Evolutionary conservation across 2,329 filamentous ascomycete genomes (phyloP), one percentile per base, ranked within the genome.

Genomic region (Epichloe coenophiala): DNA sequence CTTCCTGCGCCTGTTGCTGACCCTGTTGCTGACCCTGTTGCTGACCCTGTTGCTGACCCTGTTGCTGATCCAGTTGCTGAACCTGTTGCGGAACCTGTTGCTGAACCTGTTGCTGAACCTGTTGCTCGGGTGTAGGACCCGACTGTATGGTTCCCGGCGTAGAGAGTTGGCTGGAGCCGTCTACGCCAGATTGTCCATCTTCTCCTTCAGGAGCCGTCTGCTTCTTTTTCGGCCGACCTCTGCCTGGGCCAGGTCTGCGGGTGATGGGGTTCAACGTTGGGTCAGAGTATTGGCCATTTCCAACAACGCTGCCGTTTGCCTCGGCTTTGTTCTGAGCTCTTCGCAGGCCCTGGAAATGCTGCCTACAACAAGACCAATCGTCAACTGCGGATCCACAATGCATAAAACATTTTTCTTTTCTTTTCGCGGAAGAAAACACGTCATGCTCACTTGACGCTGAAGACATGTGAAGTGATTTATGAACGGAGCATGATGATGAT

Each of bases 301-400:
- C 68, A 9, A 58, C 53, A 27, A 54, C 44, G 21, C 60, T 51
- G 8, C 68, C 65, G 52, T 65, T 68, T 5, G 64, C 49, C 17
- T 78, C 76, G 17, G 67, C 60, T 58, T 79, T 80, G 56, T 75
- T 72, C 58, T 78, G 75, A 21, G 75, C 71, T 41, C 77, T 66
- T 27, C 77, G 69, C 17, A 81, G 69, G 31, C 77, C 76, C 58
- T 81, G 78, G 51, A 81, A 81, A 58, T 81, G 78, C 68, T 81
- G 78, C 38, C 77, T 81, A 48, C 19, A 21, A 43, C 36, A 27
- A n/a, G 8, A 13, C 23, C 4, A 19, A 15, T 11, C 42, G 47
- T 52, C 39, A 52, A 49, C 33, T 37, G 23, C 13, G 17, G 5
- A 19, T 31, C 37, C 6, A 15, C n/a, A 23, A 35, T 17, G 31